A percentile compares a stretch with the other conserved stretches of the same genome.
Conservation (phyloP, 805 yeast species). For the Candida maltosa region DNA sequence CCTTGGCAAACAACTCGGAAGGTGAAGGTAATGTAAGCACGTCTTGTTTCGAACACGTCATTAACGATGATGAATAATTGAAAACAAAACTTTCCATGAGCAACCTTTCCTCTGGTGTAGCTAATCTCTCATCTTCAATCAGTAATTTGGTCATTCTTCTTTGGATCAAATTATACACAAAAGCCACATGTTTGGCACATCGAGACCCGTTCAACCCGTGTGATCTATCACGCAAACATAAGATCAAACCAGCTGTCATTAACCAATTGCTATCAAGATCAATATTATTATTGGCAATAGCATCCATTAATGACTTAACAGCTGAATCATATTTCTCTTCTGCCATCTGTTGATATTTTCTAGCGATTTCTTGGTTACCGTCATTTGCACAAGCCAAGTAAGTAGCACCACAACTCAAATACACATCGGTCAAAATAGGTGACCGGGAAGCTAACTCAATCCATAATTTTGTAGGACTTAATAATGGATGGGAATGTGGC, state of each 20-base stretch:
- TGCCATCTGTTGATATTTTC: slow-evolving; percentile 3
- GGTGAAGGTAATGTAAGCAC: slow-evolving; percentile 7
- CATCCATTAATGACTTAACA: slow-evolving; percentile 1
- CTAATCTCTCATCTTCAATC: not conserved
- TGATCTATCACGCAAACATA: slow-evolving; percentile 7
- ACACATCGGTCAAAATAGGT: slow-evolving; percentile 3
- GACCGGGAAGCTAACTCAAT: slow-evolving; percentile 1
- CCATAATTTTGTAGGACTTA: slow-evolving; percentile 4
- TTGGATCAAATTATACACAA: slow-evolving; percentile 5
- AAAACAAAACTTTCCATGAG: slow-evolving; percentile 7
- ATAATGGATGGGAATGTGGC: slow-evolving; percentile 6
- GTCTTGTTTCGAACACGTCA: slow-evolving; percentile 2
- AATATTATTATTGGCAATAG: slow-evolving; percentile 1
- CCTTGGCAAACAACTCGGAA: slow-evolving; percentile 4
- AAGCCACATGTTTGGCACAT: slow-evolving; percentile 6
- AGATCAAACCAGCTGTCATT: slow-evolving; percentile 5
- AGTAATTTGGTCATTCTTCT: not conserved
- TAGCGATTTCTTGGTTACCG: not conserved
- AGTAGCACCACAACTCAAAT: slow-evolving; percentile 6
- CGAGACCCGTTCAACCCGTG: slow-evolving; percentile 3
- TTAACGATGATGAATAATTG: slow-evolving; percentile 3
- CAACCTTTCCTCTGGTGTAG: slow-evolving; percentile 4
- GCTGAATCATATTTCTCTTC: slow-evolving; percentile 5
- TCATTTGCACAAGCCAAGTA: slow-evolving; percentile 3
- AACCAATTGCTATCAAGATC: slow-evolving; percentile 8